phyloP scores from a whole-genome alignment of 495 filamentous ascomycete species.

The Tuber microsphaerosporum region DNA sequence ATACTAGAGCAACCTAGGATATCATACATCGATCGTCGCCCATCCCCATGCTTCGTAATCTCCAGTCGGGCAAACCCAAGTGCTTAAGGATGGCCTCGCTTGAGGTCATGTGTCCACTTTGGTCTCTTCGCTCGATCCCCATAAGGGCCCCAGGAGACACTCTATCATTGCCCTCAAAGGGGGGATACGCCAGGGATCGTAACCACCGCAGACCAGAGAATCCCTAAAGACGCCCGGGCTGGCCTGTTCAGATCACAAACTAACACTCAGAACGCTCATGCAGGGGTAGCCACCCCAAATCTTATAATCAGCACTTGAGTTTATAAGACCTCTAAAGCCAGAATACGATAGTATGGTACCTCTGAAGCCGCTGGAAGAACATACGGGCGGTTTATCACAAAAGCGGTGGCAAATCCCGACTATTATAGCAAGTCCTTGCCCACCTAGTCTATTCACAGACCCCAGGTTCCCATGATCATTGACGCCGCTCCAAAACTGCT shows the following conservation, averaged over 20 bases:
- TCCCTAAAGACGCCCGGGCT: slow-evolving; percentile 8
- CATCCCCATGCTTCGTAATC: not conserved
- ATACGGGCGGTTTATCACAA: not conserved
- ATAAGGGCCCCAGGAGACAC: slow-evolving; percentile 6
- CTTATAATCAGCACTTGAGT: not conserved
- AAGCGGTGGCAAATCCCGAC: not conserved
- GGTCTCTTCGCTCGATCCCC: slow-evolving; percentile 6
- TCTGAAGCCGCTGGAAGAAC: not conserved
- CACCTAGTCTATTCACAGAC: not conserved
- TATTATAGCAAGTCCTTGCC: not conserved
- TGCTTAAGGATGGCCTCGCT: slow-evolving; percentile 9
- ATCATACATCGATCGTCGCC: not conserved
- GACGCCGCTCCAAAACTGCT: not conserved
- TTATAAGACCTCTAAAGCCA: slow-evolving; percentile 7
- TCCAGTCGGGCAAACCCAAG: not conserved
- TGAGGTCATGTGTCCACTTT: slow-evolving; percentile 22
- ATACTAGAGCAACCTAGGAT: not conserved
- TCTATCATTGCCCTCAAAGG: slow-evolving; percentile 10
- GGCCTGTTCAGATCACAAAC: slow-evolving; percentile 6
- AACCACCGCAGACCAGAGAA: not conserved
- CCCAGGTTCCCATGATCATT: not conserved
- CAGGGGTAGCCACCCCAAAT: not conserved
- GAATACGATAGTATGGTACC: not conserved
- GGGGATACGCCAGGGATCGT: too few relatives aligned
- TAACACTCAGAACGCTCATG: not conserved